Percentiles rank a stretch among this genome's conserved stretches.
Evolutionary conservation across 1,284 basidiomycete species (phyloP).

Genomic region (Sporisorium exsertum): DNA sequence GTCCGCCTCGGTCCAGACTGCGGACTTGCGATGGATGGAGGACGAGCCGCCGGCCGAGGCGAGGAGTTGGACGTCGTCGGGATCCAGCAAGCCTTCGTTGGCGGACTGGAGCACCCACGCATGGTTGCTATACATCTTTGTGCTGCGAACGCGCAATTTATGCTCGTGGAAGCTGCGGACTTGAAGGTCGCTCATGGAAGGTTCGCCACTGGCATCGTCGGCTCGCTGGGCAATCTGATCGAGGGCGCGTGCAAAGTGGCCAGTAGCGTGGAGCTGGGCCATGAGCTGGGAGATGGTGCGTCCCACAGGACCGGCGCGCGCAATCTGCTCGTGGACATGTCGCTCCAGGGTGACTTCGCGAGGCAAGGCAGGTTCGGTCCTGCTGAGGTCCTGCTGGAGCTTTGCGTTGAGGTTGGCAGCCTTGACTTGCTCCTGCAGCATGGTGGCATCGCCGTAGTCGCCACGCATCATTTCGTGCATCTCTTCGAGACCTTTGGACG

Average conservation of each 20-base stretch:
- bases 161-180: slow-evolving; percentile 44
- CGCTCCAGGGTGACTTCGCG: slow-evolving; percentile 49
- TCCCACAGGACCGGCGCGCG: slow-evolving; percentile 33
- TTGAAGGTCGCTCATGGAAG: slow-evolving; percentile 35
- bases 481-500: slow-evolving; percentile 27
- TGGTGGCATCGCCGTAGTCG: slow-evolving; percentile 16
- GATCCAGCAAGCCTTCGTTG: slow-evolving; percentile 41
- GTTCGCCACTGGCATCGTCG: slow-evolving; percentile 38
- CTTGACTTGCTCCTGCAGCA: slow-evolving; percentile 26
- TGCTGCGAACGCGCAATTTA: slow-evolving; percentile 33
- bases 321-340: slow-evolving; percentile 32
- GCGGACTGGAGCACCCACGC: slow-evolving; percentile 49
- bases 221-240: slow-evolving; percentile 27
- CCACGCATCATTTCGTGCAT: slow-evolving; percentile 37
- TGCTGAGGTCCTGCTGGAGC: slow-evolving; percentile 31
- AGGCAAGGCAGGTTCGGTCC: slow-evolving; percentile 18
- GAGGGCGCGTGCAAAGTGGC: slow-evolving; percentile 27
- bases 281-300: slow-evolving; percentile 32
- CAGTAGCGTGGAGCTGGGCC: slow-evolving; percentile 24
- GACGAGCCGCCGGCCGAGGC: slow-evolving; percentile 34
- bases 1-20: slow-evolving; percentile 14
- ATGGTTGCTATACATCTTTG: slow-evolving; percentile 43
- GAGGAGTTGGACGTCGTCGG: slow-evolving; percentile 22
- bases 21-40: slow-evolving; percentile 16
- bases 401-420: slow-evolving; percentile 15